Base-by-base conservation (phyloP, 257 asterid genomes). In the Salvia rosmarinus region DNA sequence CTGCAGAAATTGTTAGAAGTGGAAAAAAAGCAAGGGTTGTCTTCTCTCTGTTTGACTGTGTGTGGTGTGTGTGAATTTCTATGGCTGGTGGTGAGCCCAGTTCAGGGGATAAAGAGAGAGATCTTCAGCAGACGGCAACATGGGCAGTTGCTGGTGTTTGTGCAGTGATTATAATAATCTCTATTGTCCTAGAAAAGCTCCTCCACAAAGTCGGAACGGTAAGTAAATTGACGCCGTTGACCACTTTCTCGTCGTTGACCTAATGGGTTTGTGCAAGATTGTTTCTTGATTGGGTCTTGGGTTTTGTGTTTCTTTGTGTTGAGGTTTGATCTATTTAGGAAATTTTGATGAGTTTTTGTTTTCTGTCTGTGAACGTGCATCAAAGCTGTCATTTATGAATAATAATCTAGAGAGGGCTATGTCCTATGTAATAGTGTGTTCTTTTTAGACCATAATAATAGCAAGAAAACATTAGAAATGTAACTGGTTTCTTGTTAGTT, bases 141-240 rank as follows among this genome's bases (percentile, higher is more conserved):
- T 92, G 98, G 97, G 98, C 96, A 7, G 96, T 88, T 71, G 91
- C 98, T 60, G 88, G 94, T 61, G 96, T 92, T 12, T 92, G 96
- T 73, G 82, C 89, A 0, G 82, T 87, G 32, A 92, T 92, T 60
- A 92, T 92, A 57, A 21, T 92, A 52, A 76, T 92, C 80, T 92
- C 97, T 13, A 75, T 90, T 75, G 82, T 85, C 34, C 70, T 92
- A 37, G 98, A 92, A 80, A 90, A 83, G 80, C 46, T 88, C 79
- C 83, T 92, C 7, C 98, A 90, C 78, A 90, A 88, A 84, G 78
- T 83, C 64, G 97, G 97, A 75, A 76, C 81, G 50, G 97, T 92
- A 82, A 66, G 70, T 16, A 51, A 34, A 52, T 55, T 42, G 9
- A 23, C 40, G 1, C 68, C 54, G 12, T 40, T 40, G 52, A 62